These are phyloP conservation scores for Metarhizium sp. DNA, from an alignment of 2,329 filamentous ascomycete genomes.

Conservation along the genomic window DNA sequence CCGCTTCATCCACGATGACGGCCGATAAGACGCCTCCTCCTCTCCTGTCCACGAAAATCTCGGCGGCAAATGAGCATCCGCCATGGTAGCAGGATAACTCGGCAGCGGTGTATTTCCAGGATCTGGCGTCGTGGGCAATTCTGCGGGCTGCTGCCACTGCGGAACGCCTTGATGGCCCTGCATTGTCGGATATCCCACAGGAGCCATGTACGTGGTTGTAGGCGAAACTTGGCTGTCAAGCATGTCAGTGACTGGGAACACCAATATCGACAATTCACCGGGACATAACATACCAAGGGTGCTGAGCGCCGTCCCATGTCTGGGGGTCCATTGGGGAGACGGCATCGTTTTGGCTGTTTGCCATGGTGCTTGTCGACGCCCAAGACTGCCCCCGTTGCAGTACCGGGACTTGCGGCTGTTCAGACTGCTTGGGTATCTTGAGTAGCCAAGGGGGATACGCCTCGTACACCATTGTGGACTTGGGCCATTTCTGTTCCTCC, in stretches of 20 bases:
- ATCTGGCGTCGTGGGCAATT: slow-evolving; percentile 12
- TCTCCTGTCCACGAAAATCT: slow-evolving; percentile 21
- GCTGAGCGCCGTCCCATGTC: not conserved
- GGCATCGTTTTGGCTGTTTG: not conserved
- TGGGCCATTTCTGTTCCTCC: not conserved
- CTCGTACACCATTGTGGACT: not conserved
- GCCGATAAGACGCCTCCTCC: slow-evolving; percentile 18
- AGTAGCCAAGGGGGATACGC: not conserved
- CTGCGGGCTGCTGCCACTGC: slow-evolving; percentile 1
- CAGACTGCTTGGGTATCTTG: not conserved
- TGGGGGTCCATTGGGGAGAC: not conserved
- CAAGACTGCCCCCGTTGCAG: not conserved
- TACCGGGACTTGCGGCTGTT: not conserved
- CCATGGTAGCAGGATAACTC: slow-evolving; percentile 14
- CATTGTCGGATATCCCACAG: not conserved
- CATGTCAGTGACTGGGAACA: not conserved
- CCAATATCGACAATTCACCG: not conserved
- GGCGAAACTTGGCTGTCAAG: slow-evolving; percentile 1
- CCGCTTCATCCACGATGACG: slow-evolving; percentile 8
- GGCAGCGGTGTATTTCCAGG: slow-evolving; percentile 26
- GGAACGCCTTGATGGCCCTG: not conserved
- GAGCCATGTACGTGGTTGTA: not conserved
- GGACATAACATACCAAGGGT: not conserved
- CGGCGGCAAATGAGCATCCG: not conserved
- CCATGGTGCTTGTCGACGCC: not conserved